These are phyloP conservation scores for Primulina eburnea DNA, from an alignment of 257 asterid genomes.

Conservation along the genomic window DNA sequence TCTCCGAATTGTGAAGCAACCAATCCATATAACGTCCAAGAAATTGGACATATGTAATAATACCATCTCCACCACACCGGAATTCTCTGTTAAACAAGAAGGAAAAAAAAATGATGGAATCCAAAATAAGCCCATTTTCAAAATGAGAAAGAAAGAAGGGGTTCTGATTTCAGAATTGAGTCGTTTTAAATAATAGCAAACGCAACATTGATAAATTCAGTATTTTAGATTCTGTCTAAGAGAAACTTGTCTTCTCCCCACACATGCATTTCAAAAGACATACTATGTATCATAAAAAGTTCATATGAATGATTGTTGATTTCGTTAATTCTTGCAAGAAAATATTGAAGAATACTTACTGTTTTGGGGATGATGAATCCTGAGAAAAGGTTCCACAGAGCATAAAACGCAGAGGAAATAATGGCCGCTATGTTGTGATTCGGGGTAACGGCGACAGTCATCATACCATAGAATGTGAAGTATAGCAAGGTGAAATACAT, in stretches of 20 bases:
- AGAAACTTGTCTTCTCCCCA: too few relatives aligned
- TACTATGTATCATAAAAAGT: neutral
- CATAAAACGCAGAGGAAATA: constrained; percentile 34
- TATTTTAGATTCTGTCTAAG: too few relatives aligned
- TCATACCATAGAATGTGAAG: constrained; percentile 46
- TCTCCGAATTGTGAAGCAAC: constrained; percentile 43
- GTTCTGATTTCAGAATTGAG: too few relatives aligned
- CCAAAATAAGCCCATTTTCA: too few relatives aligned
- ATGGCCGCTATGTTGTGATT: constrained; percentile 39
- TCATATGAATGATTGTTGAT: neutral
- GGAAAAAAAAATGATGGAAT: neutral
- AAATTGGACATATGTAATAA: constrained; percentile 30
- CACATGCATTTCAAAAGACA: too few relatives aligned
- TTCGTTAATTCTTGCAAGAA: too few relatives aligned
- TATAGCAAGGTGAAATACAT: constrained; percentile 44
- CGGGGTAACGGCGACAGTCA: constrained; percentile 45
- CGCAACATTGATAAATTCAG: too few relatives aligned
- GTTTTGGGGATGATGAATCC: constrained; percentile 45
- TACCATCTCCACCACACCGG: constrained; percentile 51
- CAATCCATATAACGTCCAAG: constrained; percentile 43
- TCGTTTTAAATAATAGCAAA: too few relatives aligned
- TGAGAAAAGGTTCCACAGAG: constrained; percentile 42
- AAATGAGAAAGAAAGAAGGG: too few relatives aligned
- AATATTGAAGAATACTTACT: constrained; percentile 22
- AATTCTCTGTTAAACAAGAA: constrained; percentile 33